Conservation (phyloP, 352 stramenopile species). For the Globisporangium nagaii region DNA sequence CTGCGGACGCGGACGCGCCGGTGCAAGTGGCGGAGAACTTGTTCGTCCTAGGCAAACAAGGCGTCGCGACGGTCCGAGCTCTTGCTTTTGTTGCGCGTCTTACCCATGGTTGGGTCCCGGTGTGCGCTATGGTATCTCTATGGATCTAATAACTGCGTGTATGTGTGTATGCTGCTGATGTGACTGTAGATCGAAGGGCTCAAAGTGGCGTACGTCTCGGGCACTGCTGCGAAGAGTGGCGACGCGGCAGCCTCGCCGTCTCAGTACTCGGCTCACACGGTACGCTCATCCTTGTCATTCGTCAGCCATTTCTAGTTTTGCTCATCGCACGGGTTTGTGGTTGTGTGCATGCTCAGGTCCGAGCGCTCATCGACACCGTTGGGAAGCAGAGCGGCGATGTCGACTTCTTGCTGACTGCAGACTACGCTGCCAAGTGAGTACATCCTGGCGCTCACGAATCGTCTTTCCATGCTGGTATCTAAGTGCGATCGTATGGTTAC, state of each 20-base stretch:
- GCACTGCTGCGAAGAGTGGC: background rate
- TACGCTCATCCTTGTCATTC: no score
- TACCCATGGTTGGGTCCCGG: no score
- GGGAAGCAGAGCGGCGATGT: slow-evolving; percentile 21
- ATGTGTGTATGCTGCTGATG: no score
- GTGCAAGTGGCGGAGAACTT: slow-evolving; percentile 46
- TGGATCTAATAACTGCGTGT: no score
- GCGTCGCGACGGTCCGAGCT: slow-evolving; percentile 30
- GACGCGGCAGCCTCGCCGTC: background rate
- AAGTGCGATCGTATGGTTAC: background rate
- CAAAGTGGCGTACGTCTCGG: slow-evolving; percentile 21
- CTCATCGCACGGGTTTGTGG: no score
- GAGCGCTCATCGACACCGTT: background rate
- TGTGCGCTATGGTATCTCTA: no score
- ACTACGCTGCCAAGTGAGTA: slow-evolving; percentile 43
- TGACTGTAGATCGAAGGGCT: slow-evolving; percentile 18
- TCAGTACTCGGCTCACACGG: no score
- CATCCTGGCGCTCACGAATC: no score
- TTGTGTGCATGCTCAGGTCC: no score
- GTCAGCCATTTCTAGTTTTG: no score
- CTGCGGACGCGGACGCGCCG: slow-evolving; percentile 5
- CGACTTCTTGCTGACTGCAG: slow-evolving; percentile 62
- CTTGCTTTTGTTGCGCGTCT: no score
- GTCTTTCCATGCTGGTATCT: background rate
- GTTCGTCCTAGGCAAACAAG: slow-evolving; percentile 39